A percentile compares a stretch with the other conserved stretches of the same genome.
Conservation (phyloP, 78 protist species). For the Speleostelium caveatum region DNA sequence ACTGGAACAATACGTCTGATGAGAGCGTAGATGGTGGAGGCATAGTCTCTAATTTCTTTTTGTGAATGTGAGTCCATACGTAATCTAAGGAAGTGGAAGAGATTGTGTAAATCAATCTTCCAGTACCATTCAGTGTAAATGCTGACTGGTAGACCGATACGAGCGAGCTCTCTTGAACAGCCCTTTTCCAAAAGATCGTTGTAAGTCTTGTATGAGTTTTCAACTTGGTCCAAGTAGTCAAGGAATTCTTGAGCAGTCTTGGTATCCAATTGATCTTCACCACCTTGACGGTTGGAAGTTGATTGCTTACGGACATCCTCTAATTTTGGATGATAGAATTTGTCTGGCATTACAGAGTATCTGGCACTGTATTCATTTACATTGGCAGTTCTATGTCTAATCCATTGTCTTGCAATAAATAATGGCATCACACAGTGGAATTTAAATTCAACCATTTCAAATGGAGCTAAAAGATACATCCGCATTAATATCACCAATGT, state of each 20-base stretch:
- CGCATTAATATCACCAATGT: neutral
- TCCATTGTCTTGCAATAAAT: constrained; percentile 76
- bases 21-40: constrained; percentile 66
- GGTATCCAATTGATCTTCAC: constrained; percentile 60
- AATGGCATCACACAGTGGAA: constrained; percentile 81
- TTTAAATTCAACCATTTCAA: constrained; percentile 78
- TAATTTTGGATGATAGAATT: constrained; percentile 62
- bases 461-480: constrained; percentile 58
- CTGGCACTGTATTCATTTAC: constrained; percentile 76
- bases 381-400: constrained; percentile 78
- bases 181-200: constrained; percentile 55
- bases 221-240: constrained; percentile 63
- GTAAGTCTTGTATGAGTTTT: constrained; percentile 64
- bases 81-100: constrained; percentile 67
- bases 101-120: constrained; percentile 77
- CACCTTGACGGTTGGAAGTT: constrained; percentile 67
- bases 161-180: constrained; percentile 47
- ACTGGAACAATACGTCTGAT: constrained; percentile 60
- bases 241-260: constrained; percentile 74
- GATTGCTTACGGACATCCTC: constrained; percentile 76
- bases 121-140: constrained; percentile 80
- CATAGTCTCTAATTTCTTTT: constrained; percentile 76
- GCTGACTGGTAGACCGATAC: constrained; percentile 72
- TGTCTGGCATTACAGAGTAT: constrained; percentile 76
- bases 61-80: constrained; percentile 73